Evolutionary conservation across 805 yeast genomes (phyloP).

Genomic region (Candida dendrica): DNA sequence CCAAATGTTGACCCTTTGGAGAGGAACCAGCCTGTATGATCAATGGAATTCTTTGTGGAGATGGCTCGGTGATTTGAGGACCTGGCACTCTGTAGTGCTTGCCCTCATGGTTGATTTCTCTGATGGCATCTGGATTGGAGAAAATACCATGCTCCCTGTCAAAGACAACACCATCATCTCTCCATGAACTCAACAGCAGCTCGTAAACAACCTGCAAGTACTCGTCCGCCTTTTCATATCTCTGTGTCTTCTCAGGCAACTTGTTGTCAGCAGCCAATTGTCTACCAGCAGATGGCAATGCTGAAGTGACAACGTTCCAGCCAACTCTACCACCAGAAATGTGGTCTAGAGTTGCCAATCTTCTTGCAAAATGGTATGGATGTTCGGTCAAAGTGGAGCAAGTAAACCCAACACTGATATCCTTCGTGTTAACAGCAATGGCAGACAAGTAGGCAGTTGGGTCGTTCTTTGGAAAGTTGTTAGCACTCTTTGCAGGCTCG

Average conservation of each 20-base stretch:
- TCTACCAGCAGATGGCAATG: conserved; percentile 36
- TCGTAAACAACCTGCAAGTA: conserved; percentile 34
- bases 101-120: conserved; percentile 35
- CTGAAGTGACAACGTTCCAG: conserved; percentile 40
- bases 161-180: conserved; percentile 30
- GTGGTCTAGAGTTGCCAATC: conserved; percentile 38
- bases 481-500: conserved; percentile 28
- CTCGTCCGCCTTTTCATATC: conserved; percentile 38
- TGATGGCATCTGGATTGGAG: conserved; percentile 32
- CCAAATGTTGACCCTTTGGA: too few relatives aligned
- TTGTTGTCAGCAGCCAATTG: conserved; percentile 29
- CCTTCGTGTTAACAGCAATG: conserved; percentile 38
- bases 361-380: conserved; percentile 37
- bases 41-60: too few relatives aligned
- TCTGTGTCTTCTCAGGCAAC: conserved; percentile 33
- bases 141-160: conserved; percentile 24
- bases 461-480: conserved; percentile 30
- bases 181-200: conserved; percentile 35
- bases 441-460: conserved; percentile 31
- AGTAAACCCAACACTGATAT: conserved; percentile 34
- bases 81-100: conserved; percentile 34
- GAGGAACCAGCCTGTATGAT: too few relatives aligned
- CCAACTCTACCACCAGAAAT: conserved; percentile 39
- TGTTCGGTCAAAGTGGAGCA: conserved; percentile 38
- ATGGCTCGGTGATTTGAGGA: conserved; percentile 35